These are phyloP conservation scores for Plantago rigida DNA, from an alignment of 305 asterid species.

Conservation along the genomic window DNA sequence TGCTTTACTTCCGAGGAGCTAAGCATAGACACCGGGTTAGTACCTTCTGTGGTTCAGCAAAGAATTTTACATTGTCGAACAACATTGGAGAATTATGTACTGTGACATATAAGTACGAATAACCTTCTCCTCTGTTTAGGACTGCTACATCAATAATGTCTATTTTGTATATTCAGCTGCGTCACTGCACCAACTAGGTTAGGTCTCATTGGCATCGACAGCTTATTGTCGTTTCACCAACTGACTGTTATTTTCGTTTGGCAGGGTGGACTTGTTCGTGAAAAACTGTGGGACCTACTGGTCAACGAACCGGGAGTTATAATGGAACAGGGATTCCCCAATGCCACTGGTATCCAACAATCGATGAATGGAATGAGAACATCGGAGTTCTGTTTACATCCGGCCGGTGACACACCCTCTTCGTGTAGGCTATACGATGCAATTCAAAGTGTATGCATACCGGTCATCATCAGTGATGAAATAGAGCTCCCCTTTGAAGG, in stretches of 20 bases:
- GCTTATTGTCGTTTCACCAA: neutral
- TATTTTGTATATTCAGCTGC: no score
- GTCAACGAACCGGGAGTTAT: constrained; percentile 51
- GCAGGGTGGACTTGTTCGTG: constrained; percentile 82
- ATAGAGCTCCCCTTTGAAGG: constrained; percentile 98
- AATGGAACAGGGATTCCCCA: constrained; percentile 92
- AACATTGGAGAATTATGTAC: no score
- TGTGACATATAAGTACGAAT: no score
- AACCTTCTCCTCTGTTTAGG: no score
- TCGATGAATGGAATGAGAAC: constrained; percentile 86
- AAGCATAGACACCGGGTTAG: constrained; percentile 91
- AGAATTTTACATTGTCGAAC: no score
- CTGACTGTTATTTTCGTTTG: neutral
- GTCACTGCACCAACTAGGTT: no score
- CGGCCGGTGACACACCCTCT: constrained; percentile 93
- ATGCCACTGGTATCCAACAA: constrained; percentile 81
- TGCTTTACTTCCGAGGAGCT: constrained; percentile 93
- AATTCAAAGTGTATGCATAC: constrained; percentile 84
- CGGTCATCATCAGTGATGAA: constrained; percentile 72
- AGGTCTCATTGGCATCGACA: no score
- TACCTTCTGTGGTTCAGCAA: constrained; percentile 1
- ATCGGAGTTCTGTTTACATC: constrained; percentile 90
- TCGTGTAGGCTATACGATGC: constrained; percentile 95
- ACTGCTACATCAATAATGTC: no score
- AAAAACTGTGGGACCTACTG: constrained; percentile 75